Percentiles rank a stretch among this genome's conserved stretches.
Conservation (phyloP, 1,139 yeast genomes). For the Trichomonascaceae sp. region DNA sequence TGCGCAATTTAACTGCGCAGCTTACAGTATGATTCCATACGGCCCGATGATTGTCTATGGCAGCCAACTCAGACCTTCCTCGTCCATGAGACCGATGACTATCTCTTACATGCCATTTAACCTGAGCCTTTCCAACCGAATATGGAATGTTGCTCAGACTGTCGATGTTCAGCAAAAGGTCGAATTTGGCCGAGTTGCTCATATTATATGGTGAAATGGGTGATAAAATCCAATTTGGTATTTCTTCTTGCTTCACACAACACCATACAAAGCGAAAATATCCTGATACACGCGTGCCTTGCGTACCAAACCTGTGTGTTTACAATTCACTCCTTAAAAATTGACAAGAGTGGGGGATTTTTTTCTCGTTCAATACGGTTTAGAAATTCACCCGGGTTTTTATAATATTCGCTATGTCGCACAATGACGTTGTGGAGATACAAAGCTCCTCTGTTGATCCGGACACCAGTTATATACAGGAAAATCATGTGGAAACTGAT, state of each 20-base stretch:
- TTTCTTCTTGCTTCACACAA: not conserved
- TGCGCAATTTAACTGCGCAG: conserved; percentile 37
- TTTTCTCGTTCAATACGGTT: not conserved
- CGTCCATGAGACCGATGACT: conserved; percentile 38
- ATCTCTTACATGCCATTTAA: conserved; percentile 53
- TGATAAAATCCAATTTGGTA: not conserved
- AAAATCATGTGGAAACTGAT: not conserved
- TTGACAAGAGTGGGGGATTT: not conserved
- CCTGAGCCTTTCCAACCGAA: conserved; percentile 59
- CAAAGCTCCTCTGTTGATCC: not conserved
- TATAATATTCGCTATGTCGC: not conserved
- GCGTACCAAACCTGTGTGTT: not conserved
- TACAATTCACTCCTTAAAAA: not conserved
- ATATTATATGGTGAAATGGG: too few relatives aligned
- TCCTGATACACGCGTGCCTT: not conserved
- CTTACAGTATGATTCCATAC: conserved; percentile 41
- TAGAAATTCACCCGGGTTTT: not conserved
- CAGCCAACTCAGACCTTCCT: conserved; percentile 41
- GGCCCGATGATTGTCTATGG: conserved; percentile 45
- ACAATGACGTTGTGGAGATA: not conserved
- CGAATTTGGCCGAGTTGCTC: conserved; percentile 43
- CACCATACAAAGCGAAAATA: not conserved
- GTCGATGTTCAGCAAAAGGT: conserved; percentile 52
- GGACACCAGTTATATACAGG: not conserved
- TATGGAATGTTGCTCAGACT: conserved; percentile 82